Evolutionary conservation across 1,139 yeast species (phyloP).

Genomic region (Geotrichum bryndzae): DNA sequence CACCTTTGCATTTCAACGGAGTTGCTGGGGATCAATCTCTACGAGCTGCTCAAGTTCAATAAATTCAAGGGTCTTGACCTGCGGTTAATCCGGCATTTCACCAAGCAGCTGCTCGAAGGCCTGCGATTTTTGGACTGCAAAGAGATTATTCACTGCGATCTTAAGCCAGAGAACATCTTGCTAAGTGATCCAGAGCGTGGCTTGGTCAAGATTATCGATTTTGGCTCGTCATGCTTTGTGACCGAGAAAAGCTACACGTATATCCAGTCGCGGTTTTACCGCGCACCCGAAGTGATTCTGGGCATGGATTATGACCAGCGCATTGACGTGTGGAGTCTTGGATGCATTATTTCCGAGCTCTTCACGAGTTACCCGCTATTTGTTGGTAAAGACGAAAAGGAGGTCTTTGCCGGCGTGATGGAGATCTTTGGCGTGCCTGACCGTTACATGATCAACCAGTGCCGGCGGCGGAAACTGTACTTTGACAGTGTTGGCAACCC

Average conservation of each 20-base stretch:
- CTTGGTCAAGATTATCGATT: constrained; percentile 86
- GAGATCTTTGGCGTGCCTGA: constrained; percentile 62
- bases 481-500: constrained; percentile 44
- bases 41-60: constrained; percentile 57
- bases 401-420: constrained; percentile 53
- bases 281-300: constrained; percentile 86
- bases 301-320: constrained; percentile 66
- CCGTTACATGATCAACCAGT: constrained; percentile 34
- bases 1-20: constrained; percentile 82
- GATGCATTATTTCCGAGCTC: constrained; percentile 62
- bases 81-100: constrained; percentile 44
- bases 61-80: constrained; percentile 57
- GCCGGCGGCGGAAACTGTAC: constrained; percentile 36
- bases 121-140: constrained; percentile 51
- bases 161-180: constrained; percentile 91
- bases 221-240: constrained; percentile 94
- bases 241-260: constrained; percentile 86
- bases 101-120: constrained; percentile 54
- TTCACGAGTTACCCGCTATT: constrained; percentile 61
- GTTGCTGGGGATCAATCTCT: constrained; percentile 59
- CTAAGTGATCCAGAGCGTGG: constrained; percentile 75
- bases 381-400: constrained; percentile 65
- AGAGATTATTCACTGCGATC: constrained; percentile 73
- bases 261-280: constrained; percentile 89
- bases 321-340: constrained; percentile 79